Conservation (phyloP, 768 basidiomycete genomes). For the Phanerochaete sordida region DNA sequence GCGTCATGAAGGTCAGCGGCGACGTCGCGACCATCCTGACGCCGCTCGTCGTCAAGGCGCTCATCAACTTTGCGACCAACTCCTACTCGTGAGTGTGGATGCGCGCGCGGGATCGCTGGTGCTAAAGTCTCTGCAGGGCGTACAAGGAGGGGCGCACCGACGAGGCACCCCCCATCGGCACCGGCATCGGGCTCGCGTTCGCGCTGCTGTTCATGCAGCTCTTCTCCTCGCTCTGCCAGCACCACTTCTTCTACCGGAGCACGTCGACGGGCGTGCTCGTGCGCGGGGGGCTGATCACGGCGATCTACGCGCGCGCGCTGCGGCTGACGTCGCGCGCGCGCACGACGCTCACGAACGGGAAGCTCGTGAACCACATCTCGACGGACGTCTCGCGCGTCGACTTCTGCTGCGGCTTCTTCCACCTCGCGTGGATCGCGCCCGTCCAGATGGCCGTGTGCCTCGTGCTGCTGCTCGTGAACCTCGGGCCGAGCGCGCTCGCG, state of each 20-base stretch:
- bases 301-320: slow-evolving; percentile 78
- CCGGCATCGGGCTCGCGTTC: slow-evolving; percentile 74
- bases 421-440: slow-evolving; percentile 74
- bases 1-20: slow-evolving; percentile 52
- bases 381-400: slow-evolving; percentile 91
- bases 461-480: slow-evolving; percentile 64
- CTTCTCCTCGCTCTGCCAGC: slow-evolving; percentile 58
- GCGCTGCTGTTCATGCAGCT: slow-evolving; percentile 67
- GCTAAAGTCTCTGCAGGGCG: slow-evolving; percentile 10
- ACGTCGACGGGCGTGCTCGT: slow-evolving; percentile 75
- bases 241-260: slow-evolving; percentile 83
- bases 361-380: slow-evolving; percentile 91
- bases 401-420: slow-evolving; percentile 78
- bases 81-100: slow-evolving; percentile 44
- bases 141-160: slow-evolving; percentile 21
- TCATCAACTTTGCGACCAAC: slow-evolving; percentile 65
- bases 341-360: slow-evolving; percentile 79
- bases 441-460: slow-evolving; percentile 80
- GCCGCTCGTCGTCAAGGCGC: slow-evolving; percentile 74
- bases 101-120: not conserved
- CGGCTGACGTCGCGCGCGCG: slow-evolving; percentile 76
- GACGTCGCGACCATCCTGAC: slow-evolving; percentile 73
- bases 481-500: slow-evolving; percentile 59
- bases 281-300: slow-evolving; percentile 82
- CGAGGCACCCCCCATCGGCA: slow-evolving; percentile 39